A percentile compares a stretch with the other conserved stretches of the same genome.
These are phyloP conservation scores for Debaryomyces nepalensis DNA, from an alignment of 1,139 yeast genomes.

Conservation along the genomic window DNA sequence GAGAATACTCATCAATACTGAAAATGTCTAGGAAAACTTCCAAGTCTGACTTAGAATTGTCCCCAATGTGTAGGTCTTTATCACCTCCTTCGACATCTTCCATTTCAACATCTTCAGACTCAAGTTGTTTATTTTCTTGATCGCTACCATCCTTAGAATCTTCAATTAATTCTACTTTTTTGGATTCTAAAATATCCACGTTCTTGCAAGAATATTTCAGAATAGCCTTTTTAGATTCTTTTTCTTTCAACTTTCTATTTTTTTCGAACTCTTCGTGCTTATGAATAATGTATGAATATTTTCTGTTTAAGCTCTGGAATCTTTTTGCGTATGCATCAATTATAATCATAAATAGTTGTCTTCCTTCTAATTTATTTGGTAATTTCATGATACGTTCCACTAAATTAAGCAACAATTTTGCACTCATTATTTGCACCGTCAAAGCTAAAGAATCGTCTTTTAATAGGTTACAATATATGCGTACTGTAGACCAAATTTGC, in stretches of 20 bases:
- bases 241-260: slow-evolving; percentile 46
- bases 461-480: slow-evolving; percentile 78
- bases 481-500: slow-evolving; percentile 88
- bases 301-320: slow-evolving; percentile 73
- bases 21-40: slow-evolving; percentile 42
- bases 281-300: slow-evolving; percentile 67
- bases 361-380: slow-evolving; percentile 82
- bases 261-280: slow-evolving; percentile 61
- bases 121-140: slow-evolving; percentile 5
- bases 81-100: slow-evolving; percentile 17
- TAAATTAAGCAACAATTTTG: slow-evolving; percentile 81
- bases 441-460: slow-evolving; percentile 84
- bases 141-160: slow-evolving; percentile 2
- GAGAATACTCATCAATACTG: slow-evolving; percentile 46
- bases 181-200: slow-evolving; percentile 17
- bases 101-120: slow-evolving; percentile 17
- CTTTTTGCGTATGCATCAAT: slow-evolving; percentile 88
- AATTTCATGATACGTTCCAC: slow-evolving; percentile 87
- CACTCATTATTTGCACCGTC: slow-evolving; percentile 97
- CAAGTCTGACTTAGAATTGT: slow-evolving; percentile 20
- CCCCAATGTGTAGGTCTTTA: slow-evolving; percentile 18
- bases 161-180: slow-evolving; percentile 4
- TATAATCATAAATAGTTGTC: slow-evolving; percentile 80
- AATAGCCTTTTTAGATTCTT: slow-evolving; percentile 47
- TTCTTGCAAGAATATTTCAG: slow-evolving; percentile 44